Conservation (phyloP, 108 stramenopile genomes). For the Cyclotella sp. region DNA sequence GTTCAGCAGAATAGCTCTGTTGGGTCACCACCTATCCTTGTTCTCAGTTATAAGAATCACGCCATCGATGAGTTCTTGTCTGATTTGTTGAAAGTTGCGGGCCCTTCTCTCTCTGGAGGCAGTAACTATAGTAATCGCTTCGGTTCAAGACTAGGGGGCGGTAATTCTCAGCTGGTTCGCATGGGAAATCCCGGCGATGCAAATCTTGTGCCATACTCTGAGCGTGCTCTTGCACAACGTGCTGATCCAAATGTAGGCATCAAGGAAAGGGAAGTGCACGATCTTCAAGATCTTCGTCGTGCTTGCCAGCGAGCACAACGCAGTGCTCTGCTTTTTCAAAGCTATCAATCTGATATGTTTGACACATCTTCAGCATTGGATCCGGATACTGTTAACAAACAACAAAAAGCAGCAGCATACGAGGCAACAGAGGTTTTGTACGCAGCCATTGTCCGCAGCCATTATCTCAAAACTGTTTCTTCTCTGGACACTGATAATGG, state of each 20-base stretch:
- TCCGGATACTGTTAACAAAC: slow-evolving; percentile 6
- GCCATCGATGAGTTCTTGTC: slow-evolving; percentile 52
- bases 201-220: slow-evolving; percentile 20
- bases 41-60: slow-evolving; percentile 57
- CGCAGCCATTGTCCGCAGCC: slow-evolving; percentile 30
- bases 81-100: slow-evolving; percentile 42
- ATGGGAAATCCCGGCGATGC: slow-evolving; percentile 21
- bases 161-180: background rate
- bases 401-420: slow-evolving; percentile 24
- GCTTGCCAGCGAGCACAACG: slow-evolving; percentile 20
- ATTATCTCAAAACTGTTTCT: slow-evolving; percentile 16
- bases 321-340: slow-evolving; percentile 19
- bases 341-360: slow-evolving; percentile 35
- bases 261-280: slow-evolving; percentile 17
- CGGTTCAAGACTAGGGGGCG: slow-evolving; percentile 14
- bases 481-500: background rate
- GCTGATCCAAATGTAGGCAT: slow-evolving; percentile 6
- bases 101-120: slow-evolving; percentile 9
- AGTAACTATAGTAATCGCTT: slow-evolving; percentile 8
- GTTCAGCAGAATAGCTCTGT: slow-evolving; percentile 31
- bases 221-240: slow-evolving; percentile 21
- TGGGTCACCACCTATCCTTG: slow-evolving; percentile 51
- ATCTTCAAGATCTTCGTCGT: slow-evolving; percentile 21
- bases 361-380: background rate
- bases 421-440: slow-evolving; percentile 33